Evolutionary conservation across 202 grass and related monocot genomes (phyloP).

Genomic region (Schoenoplectus triqueter): DNA sequence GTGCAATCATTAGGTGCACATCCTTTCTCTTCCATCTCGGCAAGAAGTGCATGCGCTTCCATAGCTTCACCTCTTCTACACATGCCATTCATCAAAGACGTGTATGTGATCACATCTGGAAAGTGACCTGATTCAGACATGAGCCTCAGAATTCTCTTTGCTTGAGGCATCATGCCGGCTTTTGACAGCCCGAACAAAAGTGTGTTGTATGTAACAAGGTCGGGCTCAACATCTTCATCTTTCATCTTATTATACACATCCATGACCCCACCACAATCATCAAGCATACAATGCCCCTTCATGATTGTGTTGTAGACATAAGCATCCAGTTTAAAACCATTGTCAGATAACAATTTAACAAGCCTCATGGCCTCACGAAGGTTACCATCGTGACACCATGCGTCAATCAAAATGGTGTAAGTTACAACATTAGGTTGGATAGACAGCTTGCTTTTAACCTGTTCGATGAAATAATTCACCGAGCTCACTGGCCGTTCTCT

Average conservation of each 20-base stretch:
- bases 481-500: conserved; percentile 55
- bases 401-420: conserved; percentile 67
- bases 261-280: conserved; percentile 59
- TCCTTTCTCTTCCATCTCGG: conserved; percentile 72
- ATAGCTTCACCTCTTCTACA: conserved; percentile 73
- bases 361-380: conserved; percentile 66
- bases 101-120: conserved; percentile 83
- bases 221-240: conserved; percentile 67
- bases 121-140: conserved; percentile 60
- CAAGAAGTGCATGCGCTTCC: conserved; percentile 48
- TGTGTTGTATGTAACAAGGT: conserved; percentile 87
- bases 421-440: conserved; percentile 45
- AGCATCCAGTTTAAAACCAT: conserved; percentile 69
- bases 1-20: conserved; percentile 73
- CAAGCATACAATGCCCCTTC: conserved; percentile 70
- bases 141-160: conserved; percentile 56
- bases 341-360: conserved; percentile 52
- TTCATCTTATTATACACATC: conserved; percentile 68
- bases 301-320: conserved; percentile 86
- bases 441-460: conserved; percentile 40
- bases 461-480: conserved; percentile 54
- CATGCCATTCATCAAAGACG: conserved; percentile 84
- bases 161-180: conserved; percentile 71
- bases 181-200: conserved; percentile 74
- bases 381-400: conserved; percentile 52